phyloP scores from a whole-genome alignment of 108 stramenopile species.

The Cyclotella cryptica region DNA sequence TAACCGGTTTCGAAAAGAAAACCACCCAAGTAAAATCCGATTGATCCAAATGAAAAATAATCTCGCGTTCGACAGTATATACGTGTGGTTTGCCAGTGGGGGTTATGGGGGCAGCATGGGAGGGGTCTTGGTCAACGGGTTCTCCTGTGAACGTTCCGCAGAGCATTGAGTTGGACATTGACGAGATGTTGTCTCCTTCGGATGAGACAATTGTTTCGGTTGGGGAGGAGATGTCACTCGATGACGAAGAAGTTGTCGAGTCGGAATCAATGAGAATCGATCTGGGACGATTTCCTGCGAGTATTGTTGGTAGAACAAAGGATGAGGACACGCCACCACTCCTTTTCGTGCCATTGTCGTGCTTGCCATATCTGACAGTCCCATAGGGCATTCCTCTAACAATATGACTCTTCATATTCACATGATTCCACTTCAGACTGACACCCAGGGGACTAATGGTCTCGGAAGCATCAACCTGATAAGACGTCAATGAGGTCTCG shows the following conservation, averaged over 20 bases:
- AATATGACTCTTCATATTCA: constrained; percentile 76
- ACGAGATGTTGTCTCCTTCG: background rate
- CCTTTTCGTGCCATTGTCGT: background rate
- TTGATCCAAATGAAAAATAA: constrained; percentile 69
- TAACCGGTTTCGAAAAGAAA: constrained; percentile 88
- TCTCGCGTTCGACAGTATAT: constrained; percentile 66
- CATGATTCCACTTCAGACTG: constrained; percentile 71
- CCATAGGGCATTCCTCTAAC: constrained; percentile 92
- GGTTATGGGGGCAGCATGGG: constrained; percentile 33
- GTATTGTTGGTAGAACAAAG: constrained; percentile 60
- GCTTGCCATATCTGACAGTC: constrained; percentile 59
- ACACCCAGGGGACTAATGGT: constrained; percentile 65
- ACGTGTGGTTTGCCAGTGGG: constrained; percentile 27
- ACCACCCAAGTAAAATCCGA: constrained; percentile 92
- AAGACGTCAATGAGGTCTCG: constrained; percentile 30
- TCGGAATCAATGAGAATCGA: constrained; percentile 42
- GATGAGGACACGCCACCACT: background rate
- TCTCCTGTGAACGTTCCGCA: constrained; percentile 50
- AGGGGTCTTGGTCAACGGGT: constrained; percentile 42
- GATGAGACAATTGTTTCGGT: background rate
- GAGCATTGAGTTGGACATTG: constrained; percentile 9
- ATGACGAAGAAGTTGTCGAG: background rate
- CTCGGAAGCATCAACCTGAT: constrained; percentile 36
- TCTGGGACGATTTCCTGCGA: constrained; percentile 50
- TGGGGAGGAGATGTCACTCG: background rate